Conservation (phyloP, 164 flowering plant species). For the Sextonia rubra region DNA sequence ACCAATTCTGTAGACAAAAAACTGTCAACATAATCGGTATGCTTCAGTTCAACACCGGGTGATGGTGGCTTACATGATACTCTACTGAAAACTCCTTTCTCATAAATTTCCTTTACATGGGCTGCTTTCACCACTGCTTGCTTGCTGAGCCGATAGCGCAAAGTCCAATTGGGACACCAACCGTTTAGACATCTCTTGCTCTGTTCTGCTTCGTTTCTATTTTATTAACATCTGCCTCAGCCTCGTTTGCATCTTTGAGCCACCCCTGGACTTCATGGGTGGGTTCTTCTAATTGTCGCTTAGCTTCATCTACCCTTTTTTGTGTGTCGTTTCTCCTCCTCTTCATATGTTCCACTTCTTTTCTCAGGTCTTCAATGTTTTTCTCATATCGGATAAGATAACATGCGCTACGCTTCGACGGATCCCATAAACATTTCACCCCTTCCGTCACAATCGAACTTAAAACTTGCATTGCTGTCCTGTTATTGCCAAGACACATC, state of each 20-base stretch:
- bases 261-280: not conserved
- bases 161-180: not conserved
- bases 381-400: not conserved
- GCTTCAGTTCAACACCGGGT: not conserved
- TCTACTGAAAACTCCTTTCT: not conserved
- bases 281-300: not conserved
- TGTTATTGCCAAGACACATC: no score
- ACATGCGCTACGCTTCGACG: not conserved
- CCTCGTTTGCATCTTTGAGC: not conserved
- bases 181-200: not conserved
- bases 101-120: not conserved
- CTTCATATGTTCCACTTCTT: not conserved
- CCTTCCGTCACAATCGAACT: not conserved
- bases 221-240: not conserved
- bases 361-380: not conserved
- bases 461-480: not conserved
- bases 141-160: not conserved
- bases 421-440: not conserved
- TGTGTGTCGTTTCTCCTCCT: not conserved
- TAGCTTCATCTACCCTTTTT: not conserved
- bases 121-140: not conserved
- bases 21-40: not conserved
- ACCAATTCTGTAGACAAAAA: not conserved
- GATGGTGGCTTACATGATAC: not conserved
- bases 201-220: not conserved